These are phyloP conservation scores for Ascomycota sp. DNA, from an alignment of 2,329 filamentous ascomycete species.

Conservation along the genomic window DNA sequence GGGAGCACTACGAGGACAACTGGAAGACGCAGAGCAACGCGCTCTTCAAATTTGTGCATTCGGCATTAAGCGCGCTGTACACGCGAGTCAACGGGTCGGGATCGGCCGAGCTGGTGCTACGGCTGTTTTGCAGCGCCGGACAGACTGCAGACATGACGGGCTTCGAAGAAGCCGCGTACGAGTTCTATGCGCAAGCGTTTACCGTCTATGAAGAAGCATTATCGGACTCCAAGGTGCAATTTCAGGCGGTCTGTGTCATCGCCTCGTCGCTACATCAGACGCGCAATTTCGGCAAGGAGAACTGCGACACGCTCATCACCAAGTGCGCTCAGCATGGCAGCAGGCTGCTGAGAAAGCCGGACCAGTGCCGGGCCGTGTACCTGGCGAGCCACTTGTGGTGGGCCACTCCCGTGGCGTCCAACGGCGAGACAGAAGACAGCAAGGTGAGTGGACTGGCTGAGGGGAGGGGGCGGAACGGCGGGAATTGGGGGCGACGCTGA, in stretches of 20 bases:
- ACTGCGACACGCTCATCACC: slow-evolving; percentile 95
- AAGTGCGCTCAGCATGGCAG: slow-evolving; percentile 94
- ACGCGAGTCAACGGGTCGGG: slow-evolving; percentile 58
- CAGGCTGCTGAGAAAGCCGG: slow-evolving; percentile 91
- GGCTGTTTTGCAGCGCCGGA: slow-evolving; percentile 78
- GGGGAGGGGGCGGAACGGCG: no score
- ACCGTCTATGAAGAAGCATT: slow-evolving; percentile 95
- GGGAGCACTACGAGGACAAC: slow-evolving; percentile 61
- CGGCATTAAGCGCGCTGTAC: slow-evolving; percentile 68
- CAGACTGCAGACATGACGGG: slow-evolving; percentile 81
- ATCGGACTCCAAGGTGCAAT: slow-evolving; percentile 88
- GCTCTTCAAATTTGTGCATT: slow-evolving; percentile 91
- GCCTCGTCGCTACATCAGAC: slow-evolving; percentile 76
- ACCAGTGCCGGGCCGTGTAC: slow-evolving; percentile 93
- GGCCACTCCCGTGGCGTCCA: slow-evolving; percentile 64
- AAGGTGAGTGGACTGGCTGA: slow-evolving; percentile 32
- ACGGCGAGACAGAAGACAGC: slow-evolving; percentile 63
- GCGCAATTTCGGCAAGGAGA: slow-evolving; percentile 82
- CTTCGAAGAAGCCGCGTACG: slow-evolving; percentile 91
- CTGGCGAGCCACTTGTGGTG: slow-evolving; percentile 95
- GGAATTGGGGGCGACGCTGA: no score
- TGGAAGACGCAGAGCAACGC: slow-evolving; percentile 48
- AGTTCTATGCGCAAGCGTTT: slow-evolving; percentile 96
- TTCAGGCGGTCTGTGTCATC: slow-evolving; percentile 92
- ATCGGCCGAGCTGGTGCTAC: slow-evolving; percentile 70